These are phyloP conservation scores for Cyberlindnera euphorbiae DNA, from an alignment of 805 yeast species.

Conservation along the genomic window DNA sequence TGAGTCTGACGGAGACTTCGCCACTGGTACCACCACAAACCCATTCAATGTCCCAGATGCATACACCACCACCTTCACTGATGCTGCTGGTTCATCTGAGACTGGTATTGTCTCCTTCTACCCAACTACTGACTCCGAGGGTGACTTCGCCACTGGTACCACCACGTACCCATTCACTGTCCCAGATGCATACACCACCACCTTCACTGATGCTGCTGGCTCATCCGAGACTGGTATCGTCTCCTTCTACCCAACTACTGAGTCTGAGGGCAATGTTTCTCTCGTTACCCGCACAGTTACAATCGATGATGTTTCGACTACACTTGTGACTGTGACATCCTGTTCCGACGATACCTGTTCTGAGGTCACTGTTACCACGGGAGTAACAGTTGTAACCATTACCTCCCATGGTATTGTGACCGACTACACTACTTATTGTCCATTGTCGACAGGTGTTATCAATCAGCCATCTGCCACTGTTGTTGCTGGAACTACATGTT, in stretches of 20 bases:
- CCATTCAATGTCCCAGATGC: conserved; percentile 4
- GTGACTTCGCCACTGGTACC: too few relatives aligned
- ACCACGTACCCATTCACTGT: too few relatives aligned
- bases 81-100: not conserved
- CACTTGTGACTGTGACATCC: not conserved
- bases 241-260: not conserved
- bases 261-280: too few relatives aligned
- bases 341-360: not conserved
- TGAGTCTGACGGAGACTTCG: conserved; percentile 4
- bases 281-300: too few relatives aligned
- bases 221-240: not conserved
- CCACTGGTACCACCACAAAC: conserved; percentile 3
- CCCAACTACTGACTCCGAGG: conserved; percentile 5
- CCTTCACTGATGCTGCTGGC: too few relatives aligned
- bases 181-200: too few relatives aligned
- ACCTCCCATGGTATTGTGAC: conserved; percentile 27
- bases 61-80: conserved; percentile 2
- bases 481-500: too few relatives aligned
- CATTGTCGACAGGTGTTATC: too few relatives aligned
- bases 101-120: conserved; percentile 5
- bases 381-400: conserved; percentile 4
- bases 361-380: conserved; percentile 1
- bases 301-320: too few relatives aligned
- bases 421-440: conserved; percentile 26
- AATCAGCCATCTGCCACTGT: not conserved